Base-by-base conservation (phyloP, 108 stramenopile genomes). In the Cyclotella kingstonii region DNA sequence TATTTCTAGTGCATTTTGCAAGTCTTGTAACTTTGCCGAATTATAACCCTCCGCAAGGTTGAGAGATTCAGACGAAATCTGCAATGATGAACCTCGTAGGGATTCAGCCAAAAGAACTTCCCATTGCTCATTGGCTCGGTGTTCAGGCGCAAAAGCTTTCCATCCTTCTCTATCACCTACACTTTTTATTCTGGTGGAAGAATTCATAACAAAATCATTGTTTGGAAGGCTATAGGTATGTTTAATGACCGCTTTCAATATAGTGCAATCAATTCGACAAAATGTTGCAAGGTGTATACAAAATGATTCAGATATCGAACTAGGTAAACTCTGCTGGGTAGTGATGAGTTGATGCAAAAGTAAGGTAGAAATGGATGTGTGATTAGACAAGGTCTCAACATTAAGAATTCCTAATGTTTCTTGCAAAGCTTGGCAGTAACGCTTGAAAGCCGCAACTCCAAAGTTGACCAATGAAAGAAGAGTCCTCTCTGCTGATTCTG, bases 111-210 rank as follows among this genome's bases (percentile, higher is more conserved):
- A 51, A 14, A 86, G 67, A 15, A 85, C 54, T 54, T 89, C 90
- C 90, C 90, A 91, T 61, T 91, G 85, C 7, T 73, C 81, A 56
- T 71, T 76, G 17, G 84, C 90, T 60, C 90, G 72, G 9, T 70
- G 79, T 52, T 86, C 87, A 14, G 75, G 59, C n/a, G 50, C 21
- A 41, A 45, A 53, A 18, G 68, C 42, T 15, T 76, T 59, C 73
- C 54, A 63, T 34, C 58, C 66, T 33, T 70, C 70, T 4, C 56
- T 45, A 42, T 48, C 25, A 27, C 53, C 52, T 12, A 47, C 60
- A 41, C 86, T 86, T 10, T 29, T 34, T 21, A 85, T 54, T 51
- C 68, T 44, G 28, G 84, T 82, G 8, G 77, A 63, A 5, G 75
- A 76, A 50, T 81, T 66, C n/a, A 40, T 36, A 30, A 43, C 60